phyloP scores from a whole-genome alignment of 495 filamentous ascomycete genomes.

The Hyaloscypha finlandica region DNA sequence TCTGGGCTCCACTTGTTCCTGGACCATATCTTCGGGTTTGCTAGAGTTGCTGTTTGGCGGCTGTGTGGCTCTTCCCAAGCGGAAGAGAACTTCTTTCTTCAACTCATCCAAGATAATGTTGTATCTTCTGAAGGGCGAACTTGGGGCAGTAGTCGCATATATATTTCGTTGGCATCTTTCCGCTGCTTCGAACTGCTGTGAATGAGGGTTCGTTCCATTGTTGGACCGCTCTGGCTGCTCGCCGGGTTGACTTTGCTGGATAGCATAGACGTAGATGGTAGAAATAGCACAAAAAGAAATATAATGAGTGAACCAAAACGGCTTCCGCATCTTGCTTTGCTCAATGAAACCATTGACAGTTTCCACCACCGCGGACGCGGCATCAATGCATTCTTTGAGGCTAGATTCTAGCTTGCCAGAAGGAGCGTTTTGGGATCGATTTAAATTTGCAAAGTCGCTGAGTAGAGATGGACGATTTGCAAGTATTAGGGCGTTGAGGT shows the following conservation, averaged over 20 bases:
- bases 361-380: not conserved
- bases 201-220: not conserved
- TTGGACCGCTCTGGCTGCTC: not conserved
- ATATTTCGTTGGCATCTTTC: not conserved
- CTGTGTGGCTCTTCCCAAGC: not conserved
- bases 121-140: not conserved
- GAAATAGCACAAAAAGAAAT: not conserved
- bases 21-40: not conserved
- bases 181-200: not conserved
- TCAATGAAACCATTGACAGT: not conserved
- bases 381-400: not conserved
- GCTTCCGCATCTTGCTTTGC: not conserved
- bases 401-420: not conserved
- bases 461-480: not conserved
- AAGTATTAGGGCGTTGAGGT: conserved; percentile 46
- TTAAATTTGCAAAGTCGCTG: not conserved
- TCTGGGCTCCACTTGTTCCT: not conserved
- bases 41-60: not conserved
- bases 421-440: not conserved
- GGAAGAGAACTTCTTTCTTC: not conserved
- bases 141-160: not conserved
- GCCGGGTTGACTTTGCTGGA: not conserved
- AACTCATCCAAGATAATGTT: not conserved
- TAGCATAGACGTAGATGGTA: not conserved
- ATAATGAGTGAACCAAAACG: not conserved